Percentiles rank a stretch among this genome's conserved stretches.
Conservation (phyloP, 1,284 basidiomycete species). For the Austroboletus niveus region DNA sequence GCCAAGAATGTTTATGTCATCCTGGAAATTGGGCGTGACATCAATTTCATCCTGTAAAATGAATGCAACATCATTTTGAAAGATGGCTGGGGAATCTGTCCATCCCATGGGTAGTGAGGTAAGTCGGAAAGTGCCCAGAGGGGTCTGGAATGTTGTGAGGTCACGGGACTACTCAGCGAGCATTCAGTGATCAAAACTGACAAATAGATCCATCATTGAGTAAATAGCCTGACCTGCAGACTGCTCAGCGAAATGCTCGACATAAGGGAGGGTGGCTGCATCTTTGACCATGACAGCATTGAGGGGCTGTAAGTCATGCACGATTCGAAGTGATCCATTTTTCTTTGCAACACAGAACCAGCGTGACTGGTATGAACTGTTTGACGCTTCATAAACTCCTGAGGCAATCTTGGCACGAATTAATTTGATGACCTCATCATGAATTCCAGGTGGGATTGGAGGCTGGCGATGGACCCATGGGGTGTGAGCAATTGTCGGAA, state of each 20-base stretch:
- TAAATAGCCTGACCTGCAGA: too few relatives aligned
- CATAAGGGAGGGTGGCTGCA: too few relatives aligned
- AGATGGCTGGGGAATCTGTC: conserved; percentile 26
- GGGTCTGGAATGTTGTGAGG: conserved; percentile 31
- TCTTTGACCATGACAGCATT: too few relatives aligned
- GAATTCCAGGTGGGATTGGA: conserved; percentile 21
- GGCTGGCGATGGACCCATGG: conserved; percentile 21
- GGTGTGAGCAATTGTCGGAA: conserved; percentile 20
- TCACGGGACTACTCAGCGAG: conserved; percentile 9
- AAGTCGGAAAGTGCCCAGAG: conserved; percentile 16
- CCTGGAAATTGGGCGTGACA: conserved; percentile 13
- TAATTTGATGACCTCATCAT: conserved; percentile 28
- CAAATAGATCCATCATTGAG: too few relatives aligned
- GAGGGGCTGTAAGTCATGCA: too few relatives aligned
- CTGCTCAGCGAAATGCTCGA: too few relatives aligned
- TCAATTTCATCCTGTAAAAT: conserved; percentile 37
- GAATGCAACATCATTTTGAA: conserved; percentile 27
- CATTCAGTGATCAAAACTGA: conserved; percentile 9
- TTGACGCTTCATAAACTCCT: conserved; percentile 36
- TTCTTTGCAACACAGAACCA: too few relatives aligned
- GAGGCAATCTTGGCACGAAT: conserved; percentile 33
- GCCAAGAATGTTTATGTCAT: conserved; percentile 7
- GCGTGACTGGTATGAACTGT: too few relatives aligned
- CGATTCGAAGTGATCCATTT: too few relatives aligned
- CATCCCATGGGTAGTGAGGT: conserved; percentile 38